Base-by-base conservation (phyloP, 75 land plant genomes). In the Pinus tabuliformis region DNA sequence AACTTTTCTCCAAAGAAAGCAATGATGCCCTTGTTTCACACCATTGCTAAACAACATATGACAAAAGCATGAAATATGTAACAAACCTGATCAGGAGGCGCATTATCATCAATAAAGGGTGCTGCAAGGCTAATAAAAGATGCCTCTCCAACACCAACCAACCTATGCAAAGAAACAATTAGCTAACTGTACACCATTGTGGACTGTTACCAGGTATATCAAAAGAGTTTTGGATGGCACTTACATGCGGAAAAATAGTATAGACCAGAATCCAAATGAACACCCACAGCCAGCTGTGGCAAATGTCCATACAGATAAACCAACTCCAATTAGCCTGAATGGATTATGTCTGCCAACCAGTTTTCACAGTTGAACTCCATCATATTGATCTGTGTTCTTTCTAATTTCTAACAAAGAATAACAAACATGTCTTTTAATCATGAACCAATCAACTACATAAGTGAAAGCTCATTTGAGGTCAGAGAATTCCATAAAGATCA, bases 51-150 rank as follows among this genome's bases (percentile, higher is more conserved):
- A 54, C n/a, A 28, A 74, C 14, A 59, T 14, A 49, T 9, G 12
- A 9, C 54, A 49, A 49, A 49, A 49, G 54, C 54, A 49, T 49
- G 54, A 49, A 9, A 49, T 49, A 2, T 49, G 54, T 9, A 49
- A 77, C 20, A 56, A 59, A 93, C 96, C 94, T 93, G 83, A 64
- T 84, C 60, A 64, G 75, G 82, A 64, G 99, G 99, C 18, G 99
- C 99, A 87, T 91, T 84, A 60, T 94, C 99, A 81, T 92, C 92
- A 62, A 96, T 95, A 74, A 91, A 96, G 56, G 99, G 97, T 70
- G 99, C 97, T 73, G 99, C 99, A 76, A 96, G 91, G 78, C 99
- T 94, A 72, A 96, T 86, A 64, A 96, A 96, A 59, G 99, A 96
- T 65, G 99, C 99, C 70, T 96, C 99, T 73, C 97, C 99, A 62